Conservation (phyloP, 345 rosid genomes). For the Punica granatum region DNA sequence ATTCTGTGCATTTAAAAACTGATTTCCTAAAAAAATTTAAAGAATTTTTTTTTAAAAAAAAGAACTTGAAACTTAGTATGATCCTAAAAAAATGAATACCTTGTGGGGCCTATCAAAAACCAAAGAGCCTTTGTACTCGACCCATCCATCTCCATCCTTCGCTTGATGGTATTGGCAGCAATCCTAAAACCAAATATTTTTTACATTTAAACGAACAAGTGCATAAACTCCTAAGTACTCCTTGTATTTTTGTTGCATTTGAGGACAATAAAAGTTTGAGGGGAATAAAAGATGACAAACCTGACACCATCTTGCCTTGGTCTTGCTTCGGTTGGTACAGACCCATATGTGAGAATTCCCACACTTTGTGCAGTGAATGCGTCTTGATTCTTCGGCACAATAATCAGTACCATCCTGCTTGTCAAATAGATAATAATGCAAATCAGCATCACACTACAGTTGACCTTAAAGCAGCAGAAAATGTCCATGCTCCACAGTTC, state of each 20-base stretch:
- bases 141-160: conserved; percentile 99
- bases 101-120: conserved; percentile 69
- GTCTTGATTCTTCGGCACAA: conserved; percentile 85
- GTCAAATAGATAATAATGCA: conserved; percentile 2
- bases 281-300: conserved; percentile 27
- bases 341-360: conserved; percentile 91
- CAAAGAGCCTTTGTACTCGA: conserved; percentile 89
- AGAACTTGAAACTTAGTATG: background rate
- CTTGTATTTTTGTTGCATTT: background rate
- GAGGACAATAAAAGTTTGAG: too few species aligned
- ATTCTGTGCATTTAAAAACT: background rate
- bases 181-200: conserved; percentile 47
- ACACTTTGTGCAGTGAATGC: conserved; percentile 94
- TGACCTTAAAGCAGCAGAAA: background rate
- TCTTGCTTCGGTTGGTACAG: conserved; percentile 76
- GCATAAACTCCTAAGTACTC: background rate
- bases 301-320: conserved; percentile 99
- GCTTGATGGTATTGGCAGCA: conserved; percentile 97
- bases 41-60: too few species aligned
- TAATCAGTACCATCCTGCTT: conserved; percentile 54
- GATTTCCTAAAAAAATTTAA: too few species aligned
- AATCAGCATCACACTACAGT: background rate
- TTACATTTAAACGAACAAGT: conserved; percentile 5
- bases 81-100: conserved; percentile 25
- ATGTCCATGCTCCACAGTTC: background rate